A percentile compares a stretch with the other conserved stretches of the same genome.
phyloP scores from a whole-genome alignment of 176 grass and related monocot species.

The Paspalum notatum region DNA sequence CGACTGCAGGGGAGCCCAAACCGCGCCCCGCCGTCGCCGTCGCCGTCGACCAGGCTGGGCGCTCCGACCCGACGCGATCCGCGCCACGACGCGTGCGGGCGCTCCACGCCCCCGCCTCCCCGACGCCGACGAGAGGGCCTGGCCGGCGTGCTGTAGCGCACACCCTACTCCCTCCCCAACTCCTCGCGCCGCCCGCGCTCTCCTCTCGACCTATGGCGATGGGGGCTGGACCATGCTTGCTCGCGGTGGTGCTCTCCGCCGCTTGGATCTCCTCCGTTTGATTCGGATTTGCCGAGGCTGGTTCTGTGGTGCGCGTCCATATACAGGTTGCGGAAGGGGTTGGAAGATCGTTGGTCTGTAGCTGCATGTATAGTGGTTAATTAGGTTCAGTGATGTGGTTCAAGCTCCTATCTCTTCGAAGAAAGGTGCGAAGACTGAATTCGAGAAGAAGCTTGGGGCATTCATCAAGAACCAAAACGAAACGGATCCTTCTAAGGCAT shows the following conservation, averaged over 20 bases:
- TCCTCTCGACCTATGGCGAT: conserved; percentile 6
- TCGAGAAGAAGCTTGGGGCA: conserved; percentile 76
- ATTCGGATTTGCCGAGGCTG: neutral
- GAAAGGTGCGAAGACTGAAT: conserved; percentile 63
- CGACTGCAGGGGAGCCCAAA: too few relatives aligned
- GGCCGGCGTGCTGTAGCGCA: neutral
- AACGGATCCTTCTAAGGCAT: conserved; percentile 56
- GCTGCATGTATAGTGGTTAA: neutral
- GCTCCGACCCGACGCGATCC: neutral
- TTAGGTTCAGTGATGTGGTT: neutral
- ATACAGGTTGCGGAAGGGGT: neutral
- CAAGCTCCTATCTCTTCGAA: conserved; percentile 48
- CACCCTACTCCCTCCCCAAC: neutral
- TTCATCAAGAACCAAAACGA: conserved; percentile 87
- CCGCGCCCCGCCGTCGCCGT: neutral
- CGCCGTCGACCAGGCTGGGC: neutral
- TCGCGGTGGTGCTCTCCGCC: conserved; percentile 25
- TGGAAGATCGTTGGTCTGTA: neutral
- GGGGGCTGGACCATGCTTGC: conserved; percentile 6
- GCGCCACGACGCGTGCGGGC: neutral
- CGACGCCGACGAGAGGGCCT: neutral
- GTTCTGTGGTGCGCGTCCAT: neutral
- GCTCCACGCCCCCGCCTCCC: neutral
- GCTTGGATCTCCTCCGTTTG: conserved; percentile 15
- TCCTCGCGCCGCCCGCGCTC: neutral